These are phyloP conservation scores for Olyra latifolia DNA, from an alignment of 176 grass and related monocot genomes.

Conservation along the genomic window DNA sequence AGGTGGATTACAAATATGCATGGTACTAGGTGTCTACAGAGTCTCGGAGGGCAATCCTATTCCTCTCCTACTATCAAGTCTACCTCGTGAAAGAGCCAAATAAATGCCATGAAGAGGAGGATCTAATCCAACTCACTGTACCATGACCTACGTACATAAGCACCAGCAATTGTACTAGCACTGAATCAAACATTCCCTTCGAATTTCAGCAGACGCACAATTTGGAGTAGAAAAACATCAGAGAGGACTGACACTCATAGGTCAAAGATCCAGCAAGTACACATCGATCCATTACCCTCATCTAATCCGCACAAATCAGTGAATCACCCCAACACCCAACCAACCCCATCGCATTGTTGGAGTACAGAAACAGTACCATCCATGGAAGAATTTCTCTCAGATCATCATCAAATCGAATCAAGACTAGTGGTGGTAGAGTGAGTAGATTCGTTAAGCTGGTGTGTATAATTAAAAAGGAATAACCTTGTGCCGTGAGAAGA, in stretches of 20 bases:
- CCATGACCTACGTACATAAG: neutral
- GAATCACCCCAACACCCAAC: neutral
- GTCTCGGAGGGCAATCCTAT: slow-evolving; percentile 2
- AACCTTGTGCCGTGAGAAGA: slow-evolving; percentile 94
- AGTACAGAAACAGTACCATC: neutral
- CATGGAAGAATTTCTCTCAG: neutral
- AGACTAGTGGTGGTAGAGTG: neutral
- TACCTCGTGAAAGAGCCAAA: slow-evolving; percentile 12
- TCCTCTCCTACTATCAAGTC: neutral
- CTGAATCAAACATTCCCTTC: slow-evolving; percentile 2
- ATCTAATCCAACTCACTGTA: neutral
- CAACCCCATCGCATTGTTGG: neutral
- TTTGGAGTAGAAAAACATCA: neutral
- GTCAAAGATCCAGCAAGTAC: slow-evolving; percentile 14
- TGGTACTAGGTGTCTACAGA: neutral
- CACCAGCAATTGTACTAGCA: slow-evolving; percentile 4
- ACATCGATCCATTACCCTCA: neutral
- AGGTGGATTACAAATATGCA: neutral
- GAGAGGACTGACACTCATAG: neutral
- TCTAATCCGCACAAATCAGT: neutral
- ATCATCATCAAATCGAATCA: neutral
- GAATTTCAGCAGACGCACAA: neutral
- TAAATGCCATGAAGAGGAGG: slow-evolving; percentile 3
- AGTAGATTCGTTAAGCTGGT: neutral
- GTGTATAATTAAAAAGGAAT: too few relatives aligned